Conservation (phyloP, 2,329 filamentous ascomycete species). For the Graphium sp. region DNA sequence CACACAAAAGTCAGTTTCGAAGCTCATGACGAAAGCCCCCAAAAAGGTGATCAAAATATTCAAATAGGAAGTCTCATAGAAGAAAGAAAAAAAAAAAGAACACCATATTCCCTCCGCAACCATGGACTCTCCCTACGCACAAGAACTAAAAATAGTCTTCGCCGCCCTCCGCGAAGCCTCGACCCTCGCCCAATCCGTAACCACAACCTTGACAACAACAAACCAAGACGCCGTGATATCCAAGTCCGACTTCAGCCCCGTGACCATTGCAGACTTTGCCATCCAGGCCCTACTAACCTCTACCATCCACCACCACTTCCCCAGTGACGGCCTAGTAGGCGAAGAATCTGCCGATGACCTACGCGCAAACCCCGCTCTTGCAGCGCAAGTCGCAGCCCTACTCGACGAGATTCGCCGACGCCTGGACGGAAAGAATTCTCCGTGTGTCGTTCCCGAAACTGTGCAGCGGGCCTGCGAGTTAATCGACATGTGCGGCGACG, state of each 20-base stretch:
- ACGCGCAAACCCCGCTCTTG: constrained; percentile 20
- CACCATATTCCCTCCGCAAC: no score
- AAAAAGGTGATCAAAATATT: no score
- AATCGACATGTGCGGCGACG: constrained; percentile 32
- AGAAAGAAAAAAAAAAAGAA: no score
- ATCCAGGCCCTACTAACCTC: constrained; percentile 36
- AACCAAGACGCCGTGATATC: constrained; percentile 31
- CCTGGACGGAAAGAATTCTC: no score
- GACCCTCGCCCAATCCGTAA: constrained; percentile 28
- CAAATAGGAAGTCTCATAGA: no score
- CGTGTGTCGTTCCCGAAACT: constrained; percentile 18
- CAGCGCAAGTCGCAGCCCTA: constrained; percentile 29
- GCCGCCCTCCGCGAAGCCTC: constrained; percentile 26
- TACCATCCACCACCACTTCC: constrained; percentile 31
- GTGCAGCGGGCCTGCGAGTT: constrained; percentile 30
- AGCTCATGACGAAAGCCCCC: no score
- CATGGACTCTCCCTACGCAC: constrained; percentile 25
- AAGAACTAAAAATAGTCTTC: constrained; percentile 25
- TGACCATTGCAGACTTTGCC: constrained; percentile 43
- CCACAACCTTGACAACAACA: constrained; percentile 24
- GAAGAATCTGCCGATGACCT: constrained; percentile 35
- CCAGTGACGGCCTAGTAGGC: constrained; percentile 32
- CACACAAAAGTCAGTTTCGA: no score
- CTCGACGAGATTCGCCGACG: constrained; percentile 14
- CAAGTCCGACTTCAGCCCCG: constrained; percentile 38